These are phyloP conservation scores for Pezicula neosporulosa DNA, from an alignment of 2,329 filamentous ascomycete genomes.

Conservation along the genomic window DNA sequence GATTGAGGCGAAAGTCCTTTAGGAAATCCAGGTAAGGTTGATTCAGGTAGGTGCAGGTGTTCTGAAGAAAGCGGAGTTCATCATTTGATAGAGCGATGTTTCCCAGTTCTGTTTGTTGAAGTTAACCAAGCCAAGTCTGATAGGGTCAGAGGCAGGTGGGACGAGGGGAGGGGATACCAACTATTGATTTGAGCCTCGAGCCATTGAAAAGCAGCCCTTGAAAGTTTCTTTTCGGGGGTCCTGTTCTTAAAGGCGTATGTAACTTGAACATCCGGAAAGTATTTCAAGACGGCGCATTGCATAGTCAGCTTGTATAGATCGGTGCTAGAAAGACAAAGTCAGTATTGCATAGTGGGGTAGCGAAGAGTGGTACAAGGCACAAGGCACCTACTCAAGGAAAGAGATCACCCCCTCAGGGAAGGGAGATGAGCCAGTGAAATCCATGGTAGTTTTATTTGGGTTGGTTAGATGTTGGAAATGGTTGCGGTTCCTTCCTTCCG, in stretches of 20 bases:
- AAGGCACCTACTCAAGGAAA: slow-evolving; percentile 72
- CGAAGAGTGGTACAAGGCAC: slow-evolving; percentile 55
- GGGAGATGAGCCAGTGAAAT: slow-evolving; percentile 63
- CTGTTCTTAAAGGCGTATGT: slow-evolving; percentile 95
- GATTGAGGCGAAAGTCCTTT: slow-evolving; percentile 75
- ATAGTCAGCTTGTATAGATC: slow-evolving; percentile 91
- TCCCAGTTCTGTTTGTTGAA: slow-evolving; percentile 61
- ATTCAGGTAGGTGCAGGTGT: slow-evolving; percentile 77
- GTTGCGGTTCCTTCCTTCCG: no score
- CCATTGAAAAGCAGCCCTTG: slow-evolving; percentile 79
- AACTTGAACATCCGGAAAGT: slow-evolving; percentile 78
- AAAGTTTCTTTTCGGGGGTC: slow-evolving; percentile 90
- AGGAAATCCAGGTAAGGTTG: slow-evolving; percentile 78
- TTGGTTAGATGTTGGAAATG: no score
- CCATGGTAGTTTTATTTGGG: slow-evolving; percentile 41
- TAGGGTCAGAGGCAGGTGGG: background rate
- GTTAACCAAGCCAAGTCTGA: slow-evolving; percentile 20
- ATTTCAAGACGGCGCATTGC: slow-evolving; percentile 95
- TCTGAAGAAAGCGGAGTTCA: slow-evolving; percentile 75
- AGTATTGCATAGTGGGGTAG: no score
- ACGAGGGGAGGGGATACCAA: slow-evolving; percentile 34
- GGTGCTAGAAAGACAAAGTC: slow-evolving; percentile 36
- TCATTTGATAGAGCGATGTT: slow-evolving; percentile 76
- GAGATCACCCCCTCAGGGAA: slow-evolving; percentile 77
- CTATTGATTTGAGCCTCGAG: slow-evolving; percentile 78